A percentile compares a stretch with the other conserved stretches of the same genome.
Evolutionary conservation across 2,329 filamentous ascomycete genomes (phyloP).

Genomic region (Epichloe gansuensis): DNA sequence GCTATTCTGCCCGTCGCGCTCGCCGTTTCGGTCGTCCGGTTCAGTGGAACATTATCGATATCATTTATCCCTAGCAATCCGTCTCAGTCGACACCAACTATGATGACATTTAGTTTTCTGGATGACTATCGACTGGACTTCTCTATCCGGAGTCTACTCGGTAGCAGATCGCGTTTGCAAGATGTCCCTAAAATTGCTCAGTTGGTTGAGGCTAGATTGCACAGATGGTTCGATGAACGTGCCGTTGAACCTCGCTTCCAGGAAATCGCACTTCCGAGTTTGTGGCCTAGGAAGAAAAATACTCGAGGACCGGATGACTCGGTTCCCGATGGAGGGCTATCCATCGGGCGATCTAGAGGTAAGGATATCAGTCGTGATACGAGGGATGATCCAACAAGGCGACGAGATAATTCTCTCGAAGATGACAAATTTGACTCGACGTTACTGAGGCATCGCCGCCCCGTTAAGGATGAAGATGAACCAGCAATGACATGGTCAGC

Average conservation of each 20-base stretch:
- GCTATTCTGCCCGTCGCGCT: slow-evolving; percentile 86
- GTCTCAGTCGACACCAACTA: slow-evolving; percentile 60
- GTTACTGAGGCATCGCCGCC: slow-evolving; percentile 27
- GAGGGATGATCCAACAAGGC: slow-evolving; percentile 31
- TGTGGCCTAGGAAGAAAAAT: slow-evolving; percentile 78
- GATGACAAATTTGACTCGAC: slow-evolving; percentile 24
- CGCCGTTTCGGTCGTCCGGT: slow-evolving; percentile 81
- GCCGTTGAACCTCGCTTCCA: slow-evolving; percentile 79
- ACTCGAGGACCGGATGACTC: slow-evolving; percentile 58
- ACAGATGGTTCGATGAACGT: slow-evolving; percentile 79
- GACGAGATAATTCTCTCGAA: slow-evolving; percentile 34
- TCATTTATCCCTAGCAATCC: slow-evolving; percentile 76
- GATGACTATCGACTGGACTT: slow-evolving; percentile 80
- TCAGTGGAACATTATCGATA: slow-evolving; percentile 86
- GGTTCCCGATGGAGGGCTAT: slow-evolving; percentile 31
- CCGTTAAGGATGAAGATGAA: slow-evolving; percentile 24
- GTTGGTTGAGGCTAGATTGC: slow-evolving; percentile 64
- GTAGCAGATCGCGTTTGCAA: slow-evolving; percentile 65
- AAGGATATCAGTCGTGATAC: slow-evolving; percentile 39
- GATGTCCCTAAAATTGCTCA: slow-evolving; percentile 84
- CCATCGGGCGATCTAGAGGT: slow-evolving; percentile 39
- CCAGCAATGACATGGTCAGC: slow-evolving; percentile 36
- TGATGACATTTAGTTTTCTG: slow-evolving; percentile 87
- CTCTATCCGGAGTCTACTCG: slow-evolving; percentile 65
- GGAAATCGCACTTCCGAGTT: slow-evolving; percentile 67